Conservation (phyloP, 805 yeast genomes). For the Nakazawaea ishiwadae region DNA sequence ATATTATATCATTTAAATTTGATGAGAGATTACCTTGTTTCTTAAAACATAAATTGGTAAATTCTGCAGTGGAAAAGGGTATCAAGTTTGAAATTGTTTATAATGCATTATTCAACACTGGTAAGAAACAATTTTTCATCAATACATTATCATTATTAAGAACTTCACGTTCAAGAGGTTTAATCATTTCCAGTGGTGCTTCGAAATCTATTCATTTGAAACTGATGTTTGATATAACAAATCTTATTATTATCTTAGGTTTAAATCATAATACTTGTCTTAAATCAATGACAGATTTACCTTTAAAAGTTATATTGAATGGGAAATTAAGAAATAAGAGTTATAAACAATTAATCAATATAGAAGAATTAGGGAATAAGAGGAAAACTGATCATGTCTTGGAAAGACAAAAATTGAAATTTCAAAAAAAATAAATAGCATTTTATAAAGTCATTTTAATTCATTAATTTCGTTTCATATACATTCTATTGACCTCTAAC, state of each 20-base stretch:
- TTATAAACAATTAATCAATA: constrained; percentile 68
- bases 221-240: constrained; percentile 62
- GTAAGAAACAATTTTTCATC: constrained; percentile 57
- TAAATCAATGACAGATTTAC: constrained; percentile 51
- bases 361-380: constrained; percentile 44
- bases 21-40: constrained; percentile 64
- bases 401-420: constrained; percentile 18
- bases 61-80: constrained; percentile 82
- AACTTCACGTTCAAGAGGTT: constrained; percentile 76
- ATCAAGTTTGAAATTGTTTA: constrained; percentile 78
- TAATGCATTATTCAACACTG: constrained; percentile 42
- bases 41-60: constrained; percentile 76
- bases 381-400: constrained; percentile 12
- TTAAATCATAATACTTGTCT: constrained; percentile 59
- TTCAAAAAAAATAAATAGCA: no score
- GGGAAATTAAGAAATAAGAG: constrained; percentile 72
- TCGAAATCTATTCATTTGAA: constrained; percentile 51
- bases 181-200: constrained; percentile 79
- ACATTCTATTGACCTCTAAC: background rate
- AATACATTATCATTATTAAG: constrained; percentile 73
- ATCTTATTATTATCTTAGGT: constrained; percentile 65
- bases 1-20: constrained; percentile 71
- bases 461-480: no score
- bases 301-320: constrained; percentile 61
- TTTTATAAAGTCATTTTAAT: no score